Percentiles rank a stretch among this genome's conserved stretches.
Evolutionary conservation across 1,284 basidiomycete genomes (phyloP).

Genomic region (Gymnopus androsaceus): DNA sequence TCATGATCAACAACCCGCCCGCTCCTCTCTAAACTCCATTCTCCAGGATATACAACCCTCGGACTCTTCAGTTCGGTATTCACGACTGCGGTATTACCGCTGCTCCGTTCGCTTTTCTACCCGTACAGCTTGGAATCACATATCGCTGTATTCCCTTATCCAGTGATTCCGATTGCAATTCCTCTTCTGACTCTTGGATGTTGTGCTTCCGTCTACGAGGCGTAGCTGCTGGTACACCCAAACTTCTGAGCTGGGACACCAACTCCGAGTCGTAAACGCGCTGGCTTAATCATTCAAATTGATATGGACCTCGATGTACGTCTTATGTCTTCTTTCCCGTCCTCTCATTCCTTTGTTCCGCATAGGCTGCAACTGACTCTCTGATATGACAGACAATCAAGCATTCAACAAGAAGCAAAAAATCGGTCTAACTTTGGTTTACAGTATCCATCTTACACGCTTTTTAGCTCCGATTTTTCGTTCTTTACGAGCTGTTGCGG

Average conservation of each 20-base stretch:
- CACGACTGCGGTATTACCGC: conserved; percentile 73
- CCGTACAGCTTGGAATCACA: conserved; percentile 32
- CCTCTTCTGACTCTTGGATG: conserved; percentile 60
- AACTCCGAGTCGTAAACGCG: conserved; percentile 53
- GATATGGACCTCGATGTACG: conserved; percentile 66
- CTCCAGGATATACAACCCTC: conserved; percentile 54
- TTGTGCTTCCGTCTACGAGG: conserved; percentile 62
- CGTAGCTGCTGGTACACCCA: conserved; percentile 78
- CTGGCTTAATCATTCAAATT: conserved; percentile 74
- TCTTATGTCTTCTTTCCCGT: conserved; percentile 19
- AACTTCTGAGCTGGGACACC: conserved; percentile 40
- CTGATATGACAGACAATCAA: conserved; percentile 52
- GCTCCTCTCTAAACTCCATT: conserved; percentile 49
- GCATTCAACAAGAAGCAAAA: conserved; percentile 38
- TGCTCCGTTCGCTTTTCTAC: conserved; percentile 38
- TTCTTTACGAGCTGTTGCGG: conserved; percentile 68
- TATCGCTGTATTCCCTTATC: conserved; percentile 48
- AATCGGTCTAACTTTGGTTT: too few relatives aligned
- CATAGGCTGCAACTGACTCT: neutral
- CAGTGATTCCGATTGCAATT: neutral
- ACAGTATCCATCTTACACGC: conserved; percentile 58
- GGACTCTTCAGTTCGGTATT: conserved; percentile 75
- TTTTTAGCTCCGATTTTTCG: conserved; percentile 69
- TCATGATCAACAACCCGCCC: conserved; percentile 56
- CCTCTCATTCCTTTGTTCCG: conserved; percentile 4